Conservation (phyloP, 108 stramenopile species). For the Asterionellopsis glacialis region DNA sequence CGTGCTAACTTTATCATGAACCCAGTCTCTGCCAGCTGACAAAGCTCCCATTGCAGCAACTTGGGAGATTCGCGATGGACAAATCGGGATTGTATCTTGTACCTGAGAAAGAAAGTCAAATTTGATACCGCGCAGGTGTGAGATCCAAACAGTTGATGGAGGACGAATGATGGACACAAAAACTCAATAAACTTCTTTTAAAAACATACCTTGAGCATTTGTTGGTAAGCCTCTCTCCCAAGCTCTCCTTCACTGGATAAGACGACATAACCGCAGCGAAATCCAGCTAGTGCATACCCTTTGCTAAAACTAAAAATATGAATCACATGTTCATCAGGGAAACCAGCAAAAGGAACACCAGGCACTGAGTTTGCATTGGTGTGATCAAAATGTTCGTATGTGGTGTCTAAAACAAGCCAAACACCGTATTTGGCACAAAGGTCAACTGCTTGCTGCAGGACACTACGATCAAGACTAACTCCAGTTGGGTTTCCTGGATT, state of each 20-base stretch:
- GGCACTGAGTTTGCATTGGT: constrained; percentile 16
- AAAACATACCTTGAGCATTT: constrained; percentile 44
- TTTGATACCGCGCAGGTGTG: background rate
- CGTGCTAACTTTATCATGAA: constrained; percentile 56
- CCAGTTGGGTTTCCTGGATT: constrained; percentile 95
- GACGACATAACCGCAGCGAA: constrained; percentile 87
- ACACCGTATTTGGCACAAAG: constrained; percentile 59
- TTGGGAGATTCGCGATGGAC: constrained; percentile 79
- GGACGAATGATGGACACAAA: too few relatives aligned
- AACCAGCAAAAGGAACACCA: constrained; percentile 32
- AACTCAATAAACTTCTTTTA: too few relatives aligned
- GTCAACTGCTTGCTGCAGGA: constrained; percentile 55
- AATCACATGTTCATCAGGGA: constrained; percentile 65
- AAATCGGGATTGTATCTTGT: constrained; percentile 91
- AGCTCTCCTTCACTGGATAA: constrained; percentile 29
- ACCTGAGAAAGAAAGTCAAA: background rate
- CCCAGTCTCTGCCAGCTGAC: constrained; percentile 70
- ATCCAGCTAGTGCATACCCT: constrained; percentile 89
- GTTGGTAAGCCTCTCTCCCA: constrained; percentile 38
- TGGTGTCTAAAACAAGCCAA: constrained; percentile 91
- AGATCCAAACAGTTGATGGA: too few relatives aligned
- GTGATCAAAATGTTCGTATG: constrained; percentile 90
- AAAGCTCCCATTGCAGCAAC: constrained; percentile 85
- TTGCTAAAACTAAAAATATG: constrained; percentile 88
- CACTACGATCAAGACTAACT: constrained; percentile 44